Base-by-base conservation (phyloP, 2,329 filamentous ascomycete genomes). In the Alternaria brassicae region DNA sequence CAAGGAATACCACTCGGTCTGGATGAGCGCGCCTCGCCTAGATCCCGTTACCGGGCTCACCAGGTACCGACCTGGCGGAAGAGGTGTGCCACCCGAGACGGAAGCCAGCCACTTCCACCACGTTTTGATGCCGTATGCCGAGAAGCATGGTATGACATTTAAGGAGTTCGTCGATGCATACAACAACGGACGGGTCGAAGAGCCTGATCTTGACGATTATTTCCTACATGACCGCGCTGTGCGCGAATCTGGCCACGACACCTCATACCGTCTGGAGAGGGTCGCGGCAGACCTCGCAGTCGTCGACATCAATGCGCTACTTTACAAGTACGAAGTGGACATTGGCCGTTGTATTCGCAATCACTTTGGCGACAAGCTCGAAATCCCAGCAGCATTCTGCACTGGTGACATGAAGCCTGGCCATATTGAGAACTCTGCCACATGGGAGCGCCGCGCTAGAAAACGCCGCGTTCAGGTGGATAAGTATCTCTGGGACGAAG, bases 281-380 rank as follows among this genome's bases (percentile, higher is more conserved):
- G 85, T 96, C 23, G 74, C 74, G 37, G 95, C 92, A 10, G 88
- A 97, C 74, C 83, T 98, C 25, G 95, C 93, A 10, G 97, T 93
- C 0, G 92, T 98, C 59, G 95, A 99, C 73, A 85, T 98, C 55
- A 98, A 99, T 81, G 95, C 93, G 27, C 84, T 97, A 28, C 82
- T 99, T 27, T 99, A 95, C 86, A 98, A 98, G 80, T 98, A 98
- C 74, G 95, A 99, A 80, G 89, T 89, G 28, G 95, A 99, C 72
- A 97, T 99, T 75, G 89, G 91, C 2, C 88, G 91, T 61, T 90
- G 88, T 8, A 97, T 99, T 70, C 91, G 92, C 56, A 90, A 85
- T 48, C 84, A 92, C 68, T 98, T 98, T 78, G 86, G 87, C 55
- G 94, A 98, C 78, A 89, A 86, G 68, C 85, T 99, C 4, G 81